Evolutionary conservation across 2,329 filamentous ascomycete genomes (phyloP).

Genomic region (Fusarium citri): DNA sequence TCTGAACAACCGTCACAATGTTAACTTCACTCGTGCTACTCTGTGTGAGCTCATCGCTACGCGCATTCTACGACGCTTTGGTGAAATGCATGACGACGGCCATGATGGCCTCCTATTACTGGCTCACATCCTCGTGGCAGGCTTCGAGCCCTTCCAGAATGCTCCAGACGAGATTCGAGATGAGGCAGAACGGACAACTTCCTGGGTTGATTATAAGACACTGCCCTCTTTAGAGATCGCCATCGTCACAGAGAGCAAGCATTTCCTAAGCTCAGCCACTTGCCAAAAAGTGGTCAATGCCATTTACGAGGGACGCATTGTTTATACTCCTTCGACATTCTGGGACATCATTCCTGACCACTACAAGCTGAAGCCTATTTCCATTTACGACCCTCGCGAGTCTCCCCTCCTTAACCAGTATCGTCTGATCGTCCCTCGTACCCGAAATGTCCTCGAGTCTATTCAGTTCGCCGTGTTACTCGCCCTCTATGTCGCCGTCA

Average conservation of each 20-base stretch:
- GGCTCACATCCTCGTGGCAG: constrained; percentile 82
- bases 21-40: constrained; percentile 80
- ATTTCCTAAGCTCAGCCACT: constrained; percentile 80
- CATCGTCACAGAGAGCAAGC: constrained; percentile 84
- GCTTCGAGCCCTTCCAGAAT: constrained; percentile 88
- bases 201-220: constrained; percentile 66
- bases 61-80: constrained; percentile 80
- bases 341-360: constrained; percentile 87
- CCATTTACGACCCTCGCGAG: constrained; percentile 80
- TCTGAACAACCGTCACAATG: constrained; percentile 81
- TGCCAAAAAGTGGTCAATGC: constrained; percentile 86
- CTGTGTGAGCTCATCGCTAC: constrained; percentile 85
- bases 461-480: constrained; percentile 79
- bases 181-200: constrained; percentile 63
- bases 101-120: constrained; percentile 77
- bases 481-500: constrained; percentile 75
- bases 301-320: constrained; percentile 82
- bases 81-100: constrained; percentile 79
- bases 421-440: constrained; percentile 83
- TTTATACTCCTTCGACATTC: constrained; percentile 85
- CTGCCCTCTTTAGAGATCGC: constrained; percentile 85
- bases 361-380: constrained; percentile 86
- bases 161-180: constrained; percentile 75
- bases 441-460: constrained; percentile 79
- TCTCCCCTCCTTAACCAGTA: constrained; percentile 86